Base-by-base conservation (phyloP, 495 filamentous ascomycete species). In the Aspergillus hancockii region DNA sequence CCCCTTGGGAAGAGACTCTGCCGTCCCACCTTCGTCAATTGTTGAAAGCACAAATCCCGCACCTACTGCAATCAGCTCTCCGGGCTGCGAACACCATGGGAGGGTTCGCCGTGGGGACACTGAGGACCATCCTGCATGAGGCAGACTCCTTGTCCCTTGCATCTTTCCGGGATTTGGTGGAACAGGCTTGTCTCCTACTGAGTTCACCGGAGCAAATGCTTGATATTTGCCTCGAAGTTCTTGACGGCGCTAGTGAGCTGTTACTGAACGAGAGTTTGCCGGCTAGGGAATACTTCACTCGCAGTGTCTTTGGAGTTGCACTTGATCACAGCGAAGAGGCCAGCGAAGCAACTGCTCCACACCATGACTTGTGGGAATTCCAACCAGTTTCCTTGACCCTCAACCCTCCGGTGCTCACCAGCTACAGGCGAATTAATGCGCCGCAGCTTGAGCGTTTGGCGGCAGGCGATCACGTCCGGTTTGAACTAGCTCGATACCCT, bases 271-370 rank as follows among this genome's bases (percentile, higher is more conserved):
- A 53, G 12, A n/a, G 14, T 22, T 38, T 14, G 16, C 16, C 28
- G 9, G 51, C 51, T 36, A 53, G 31, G 51, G 51, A 53, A 8
- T 53, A 53, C 31, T 36, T 53, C 12, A 22, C 51, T 4, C 51
- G 51, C 10, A 53, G 34, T 22, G 12, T 53, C 16, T 38, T 53
- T 7, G 51, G 30, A 8, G 22, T 53, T 36, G 31, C 51, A 34
- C 32, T 53, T 36, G 51, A 53, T 6, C 51, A 53, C n/a, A 53
- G 38, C 19, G 51, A 53, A 28, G 51, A 53, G 18, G 51, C 51
- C 6, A 22, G 16, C 4, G 51, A 36, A 18, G 25, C 51, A 1
- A 34, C 12, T 3, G 3, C 51, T 1, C 25, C 25, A 5, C 30
- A 19, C 51, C 23, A 38, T 28, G 51, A 53, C 4, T 53, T 53